Percentiles rank a stretch among this genome's conserved stretches.
Conservation (phyloP, 768 basidiomycete genomes). For the Boletus rex-veris region DNA sequence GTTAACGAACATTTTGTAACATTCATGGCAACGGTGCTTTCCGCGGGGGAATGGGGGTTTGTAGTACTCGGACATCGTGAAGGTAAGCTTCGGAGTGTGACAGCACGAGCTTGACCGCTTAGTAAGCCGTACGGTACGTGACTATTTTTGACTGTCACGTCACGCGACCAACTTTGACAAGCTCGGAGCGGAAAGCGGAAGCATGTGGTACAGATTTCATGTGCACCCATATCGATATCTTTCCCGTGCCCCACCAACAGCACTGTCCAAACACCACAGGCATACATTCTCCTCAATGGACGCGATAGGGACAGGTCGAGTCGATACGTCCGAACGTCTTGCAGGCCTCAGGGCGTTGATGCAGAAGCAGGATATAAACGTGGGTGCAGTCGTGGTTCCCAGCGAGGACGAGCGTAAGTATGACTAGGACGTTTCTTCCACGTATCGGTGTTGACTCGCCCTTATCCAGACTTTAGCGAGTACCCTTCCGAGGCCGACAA, state of each 20-base stretch:
- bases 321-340: constrained; percentile 64
- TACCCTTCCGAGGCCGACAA: constrained; percentile 84
- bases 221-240: constrained; percentile 22
- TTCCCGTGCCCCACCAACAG: constrained; percentile 9
- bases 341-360: constrained; percentile 66
- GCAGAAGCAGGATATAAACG: constrained; percentile 47
- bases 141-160: not conserved
- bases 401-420: constrained; percentile 89
- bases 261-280: not conserved
- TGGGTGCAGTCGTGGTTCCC: constrained; percentile 79
- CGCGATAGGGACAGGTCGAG: constrained; percentile 36
- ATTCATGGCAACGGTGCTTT: too few relatives aligned
- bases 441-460: not conserved
- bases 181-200: constrained; percentile 23
- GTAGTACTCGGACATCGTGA: too few relatives aligned
- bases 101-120: too few relatives aligned
- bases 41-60: too few relatives aligned
- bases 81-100: too few relatives aligned
- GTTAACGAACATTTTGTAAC: too few relatives aligned
- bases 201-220: constrained; percentile 26
- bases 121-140: not conserved
- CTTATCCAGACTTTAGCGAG: constrained; percentile 75
- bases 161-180: constrained; percentile 2
- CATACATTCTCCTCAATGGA: constrained; percentile 33
- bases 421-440: not conserved